Base-by-base conservation (phyloP, 305 asterid genomes). In the Solanum hybrid region DNA sequence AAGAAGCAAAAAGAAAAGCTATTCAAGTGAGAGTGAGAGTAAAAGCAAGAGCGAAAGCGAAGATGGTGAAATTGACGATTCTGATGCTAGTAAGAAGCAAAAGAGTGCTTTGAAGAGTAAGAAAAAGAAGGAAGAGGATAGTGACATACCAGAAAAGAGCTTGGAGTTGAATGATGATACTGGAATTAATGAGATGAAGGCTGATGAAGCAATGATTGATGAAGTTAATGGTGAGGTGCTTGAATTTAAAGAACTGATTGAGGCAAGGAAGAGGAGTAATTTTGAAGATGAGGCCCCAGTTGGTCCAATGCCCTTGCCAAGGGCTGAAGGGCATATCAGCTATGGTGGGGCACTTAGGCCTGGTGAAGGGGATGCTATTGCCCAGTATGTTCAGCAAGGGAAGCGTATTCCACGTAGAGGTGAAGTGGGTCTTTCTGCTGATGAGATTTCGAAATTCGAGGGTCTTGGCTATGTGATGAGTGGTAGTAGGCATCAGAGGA, bases 401-500 rank as follows among this genome's bases (percentile, higher is more conserved):
- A 97, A 97, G 92, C 99, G 99, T 94, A 97, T 97, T 76, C 99
- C 99, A 35, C 96, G 99, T 80, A 96, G 99, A 96, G 99, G 99
- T 38, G 99, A 97, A 92, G 99, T 97, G 93, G 99, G 99, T 87
- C 96, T 97, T 45, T 95, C 99, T 6, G 99, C 99, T 86, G 99
- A 97, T 5, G 99, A 97, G 94, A 97, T 97, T 92, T 91, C 93
- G 0, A 97, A 94, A 94, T 97, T 95, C 73, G 99, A 97, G 95
- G 60, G 14, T 78, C 98, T 97, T 91, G 99, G 99, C 31, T 97
- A 95, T 92, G 99, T 97, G 94, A 97, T 97, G 99, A 97, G 99
- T 90, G 99, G 99, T 88, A 97, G 99, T 90, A 96, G 99, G 89
- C 99, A 97, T 93, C 99, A 97, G 90, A 94, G 99, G 92, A 97